phyloP scores from a whole-genome alignment of 768 basidiomycete species.

The Serendipita sp. region DNA sequence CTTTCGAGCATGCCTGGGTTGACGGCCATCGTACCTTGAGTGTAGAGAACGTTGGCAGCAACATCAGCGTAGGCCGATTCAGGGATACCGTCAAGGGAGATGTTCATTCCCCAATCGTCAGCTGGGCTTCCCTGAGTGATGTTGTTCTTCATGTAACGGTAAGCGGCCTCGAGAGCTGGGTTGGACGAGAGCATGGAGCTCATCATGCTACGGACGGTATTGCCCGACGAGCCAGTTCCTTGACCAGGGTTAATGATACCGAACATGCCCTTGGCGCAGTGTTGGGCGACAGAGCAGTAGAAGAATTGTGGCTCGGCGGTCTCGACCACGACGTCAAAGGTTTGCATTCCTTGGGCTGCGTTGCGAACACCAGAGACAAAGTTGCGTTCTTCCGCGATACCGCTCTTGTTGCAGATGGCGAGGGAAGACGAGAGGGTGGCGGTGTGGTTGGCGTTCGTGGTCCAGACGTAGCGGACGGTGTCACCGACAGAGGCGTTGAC shows the following conservation, averaged over 20 bases:
- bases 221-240: constrained; percentile 17
- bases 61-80: not conserved
- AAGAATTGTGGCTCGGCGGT: constrained; percentile 62
- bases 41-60: constrained; percentile 8
- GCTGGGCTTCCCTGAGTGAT: not conserved
- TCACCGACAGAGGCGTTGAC: constrained; percentile 63
- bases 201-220: constrained; percentile 42
- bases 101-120: constrained; percentile 4
- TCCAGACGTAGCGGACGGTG: constrained; percentile 63
- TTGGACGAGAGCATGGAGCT: constrained; percentile 17
- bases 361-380: constrained; percentile 55
- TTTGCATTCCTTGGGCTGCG: constrained; percentile 29
- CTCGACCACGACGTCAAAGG: constrained; percentile 46
- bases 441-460: constrained; percentile 54
- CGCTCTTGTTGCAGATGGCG: constrained; percentile 56
- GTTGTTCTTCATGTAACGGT: not conserved
- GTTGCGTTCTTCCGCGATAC: constrained; percentile 21
- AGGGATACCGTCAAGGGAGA: not conserved
- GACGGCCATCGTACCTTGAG: not conserved
- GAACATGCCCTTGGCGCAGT: constrained; percentile 78
- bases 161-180: constrained; percentile 2
- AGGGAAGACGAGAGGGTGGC: constrained; percentile 64
- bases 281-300: constrained; percentile 54
- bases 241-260: constrained; percentile 29
- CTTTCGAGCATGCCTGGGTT: constrained; percentile 7